Base-by-base conservation (phyloP, 2,329 filamentous ascomycete species). In the Cladosporium sp. region DNA sequence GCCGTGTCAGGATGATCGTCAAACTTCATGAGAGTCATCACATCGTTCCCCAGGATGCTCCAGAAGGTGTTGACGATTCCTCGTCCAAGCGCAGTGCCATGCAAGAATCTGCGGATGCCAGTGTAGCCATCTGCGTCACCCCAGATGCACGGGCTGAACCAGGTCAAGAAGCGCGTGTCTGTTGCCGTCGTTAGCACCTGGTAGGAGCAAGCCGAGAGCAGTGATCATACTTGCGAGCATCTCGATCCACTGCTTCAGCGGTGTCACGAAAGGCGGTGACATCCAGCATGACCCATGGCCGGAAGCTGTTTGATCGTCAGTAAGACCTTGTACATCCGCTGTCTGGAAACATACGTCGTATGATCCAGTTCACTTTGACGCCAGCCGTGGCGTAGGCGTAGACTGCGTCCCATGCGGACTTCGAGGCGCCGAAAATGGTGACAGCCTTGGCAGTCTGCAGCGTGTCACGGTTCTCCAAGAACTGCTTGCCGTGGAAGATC, bases 141-240 rank as follows among this genome's bases (percentile, higher is more conserved):
- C 83, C 85, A 91, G 13, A 86, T 77, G 63, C 86, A 90, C 0
- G 87, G 87, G 49, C 80, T 84, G 67, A 91, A 82, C 82, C 84
- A 89, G 1, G 82, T 86, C 49, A 90, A 69, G 31, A 50, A 43
- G 8, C 48, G 48, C 5, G 48, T 50, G 40, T 50, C 48, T 50
- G 40, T 34, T 28, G 22, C 22, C 7, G 22, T 5, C 22, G 22
- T 32, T 37, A 9, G 9, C n/a, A n/a, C 31, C 19, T 4, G 14
- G 22, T 1, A 5, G 22, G 5, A 9, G 7, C 7, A 8, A 33
- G 9, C 28, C 13, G 48, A 22, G 4, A 6, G 3, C 7, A 9
- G 28, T 14, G 10, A 9, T 5, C 48, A 13, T 43, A 50, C 48
- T 50, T 19, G 48, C 48, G 18, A 50, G 48, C n/a, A 41, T 41